These are phyloP conservation scores for Jasminum sambac DNA, from an alignment of 257 asterid genomes.

Conservation along the genomic window DNA sequence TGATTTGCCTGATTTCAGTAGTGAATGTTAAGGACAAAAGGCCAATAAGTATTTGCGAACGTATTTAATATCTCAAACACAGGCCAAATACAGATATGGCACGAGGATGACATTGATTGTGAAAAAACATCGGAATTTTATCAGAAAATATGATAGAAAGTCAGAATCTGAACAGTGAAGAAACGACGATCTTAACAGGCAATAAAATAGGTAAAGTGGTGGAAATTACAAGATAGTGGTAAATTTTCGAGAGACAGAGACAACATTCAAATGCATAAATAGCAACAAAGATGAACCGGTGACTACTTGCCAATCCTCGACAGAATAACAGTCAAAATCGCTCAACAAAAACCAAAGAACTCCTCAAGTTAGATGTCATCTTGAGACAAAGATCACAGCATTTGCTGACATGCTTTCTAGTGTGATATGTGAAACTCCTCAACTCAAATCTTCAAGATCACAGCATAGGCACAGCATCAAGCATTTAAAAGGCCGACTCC, in stretches of 20 bases:
- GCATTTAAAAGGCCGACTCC: too few species aligned
- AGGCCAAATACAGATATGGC: background rate
- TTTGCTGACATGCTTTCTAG: background rate
- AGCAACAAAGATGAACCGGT: background rate
- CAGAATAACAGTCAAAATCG: background rate
- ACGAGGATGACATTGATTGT: background rate
- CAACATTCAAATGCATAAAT: background rate
- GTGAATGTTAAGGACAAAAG: constrained; percentile 17
- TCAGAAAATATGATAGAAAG: background rate
- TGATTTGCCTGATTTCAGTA: constrained; percentile 70
- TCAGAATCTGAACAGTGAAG: background rate
- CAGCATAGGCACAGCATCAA: background rate
- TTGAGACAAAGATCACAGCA: background rate
- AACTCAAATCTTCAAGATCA: background rate
- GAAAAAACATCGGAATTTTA: background rate
- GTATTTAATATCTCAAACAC: constrained; percentile 2
- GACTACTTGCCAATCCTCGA: background rate
- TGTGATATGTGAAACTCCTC: background rate
- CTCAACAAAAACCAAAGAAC: background rate
- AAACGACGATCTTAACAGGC: background rate
- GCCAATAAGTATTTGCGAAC: constrained; percentile 13
- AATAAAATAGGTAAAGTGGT: background rate
- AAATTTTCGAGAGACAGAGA: background rate
- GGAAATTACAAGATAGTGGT: background rate
- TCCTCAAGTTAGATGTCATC: background rate